phyloP scores from a whole-genome alignment of 2,329 filamentous ascomycete genomes.

The Paraconiothyrium brasiliense region DNA sequence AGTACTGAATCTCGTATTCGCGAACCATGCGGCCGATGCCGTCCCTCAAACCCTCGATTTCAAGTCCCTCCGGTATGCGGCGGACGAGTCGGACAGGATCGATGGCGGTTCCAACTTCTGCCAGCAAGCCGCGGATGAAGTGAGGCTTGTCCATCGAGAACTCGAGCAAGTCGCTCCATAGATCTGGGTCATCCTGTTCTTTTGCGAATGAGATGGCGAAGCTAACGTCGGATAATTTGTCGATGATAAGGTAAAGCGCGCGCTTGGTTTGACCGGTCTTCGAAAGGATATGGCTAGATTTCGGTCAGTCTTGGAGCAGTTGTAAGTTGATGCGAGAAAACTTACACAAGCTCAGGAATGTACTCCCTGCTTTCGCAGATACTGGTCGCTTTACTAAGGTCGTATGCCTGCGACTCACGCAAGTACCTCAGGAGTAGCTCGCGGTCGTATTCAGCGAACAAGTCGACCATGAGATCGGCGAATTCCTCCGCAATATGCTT shows the following conservation, averaged over 20 bases:
- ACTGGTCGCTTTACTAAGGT: constrained; percentile 79
- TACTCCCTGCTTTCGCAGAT: constrained; percentile 84
- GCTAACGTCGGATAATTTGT: constrained; percentile 87
- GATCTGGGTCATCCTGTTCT: constrained; percentile 86
- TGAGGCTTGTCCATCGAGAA: constrained; percentile 98
- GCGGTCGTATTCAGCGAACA: constrained; percentile 87
- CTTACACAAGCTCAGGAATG: constrained; percentile 84
- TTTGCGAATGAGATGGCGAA: constrained; percentile 96
- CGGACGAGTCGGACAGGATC: constrained; percentile 90
- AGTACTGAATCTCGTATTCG: constrained; percentile 94
- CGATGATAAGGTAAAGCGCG: constrained; percentile 91
- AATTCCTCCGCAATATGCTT: constrained; percentile 82
- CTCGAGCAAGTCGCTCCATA: constrained; percentile 93
- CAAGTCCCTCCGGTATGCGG: constrained; percentile 89
- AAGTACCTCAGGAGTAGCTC: constrained; percentile 86
- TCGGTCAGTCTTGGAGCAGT: constrained; percentile 4
- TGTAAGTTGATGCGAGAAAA: constrained; percentile 3
- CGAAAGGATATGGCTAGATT: constrained; percentile 76
- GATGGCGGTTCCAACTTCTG: constrained; percentile 93
- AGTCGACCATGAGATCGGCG: constrained; percentile 83
- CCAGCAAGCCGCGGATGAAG: constrained; percentile 90
- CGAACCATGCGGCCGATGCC: constrained; percentile 91
- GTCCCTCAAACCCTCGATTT: constrained; percentile 89
- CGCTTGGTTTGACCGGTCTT: constrained; percentile 95
- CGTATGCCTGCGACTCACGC: constrained; percentile 83